Base-by-base conservation (phyloP, 352 stramenopile genomes). In the Phytophthora niederhauseri region DNA sequence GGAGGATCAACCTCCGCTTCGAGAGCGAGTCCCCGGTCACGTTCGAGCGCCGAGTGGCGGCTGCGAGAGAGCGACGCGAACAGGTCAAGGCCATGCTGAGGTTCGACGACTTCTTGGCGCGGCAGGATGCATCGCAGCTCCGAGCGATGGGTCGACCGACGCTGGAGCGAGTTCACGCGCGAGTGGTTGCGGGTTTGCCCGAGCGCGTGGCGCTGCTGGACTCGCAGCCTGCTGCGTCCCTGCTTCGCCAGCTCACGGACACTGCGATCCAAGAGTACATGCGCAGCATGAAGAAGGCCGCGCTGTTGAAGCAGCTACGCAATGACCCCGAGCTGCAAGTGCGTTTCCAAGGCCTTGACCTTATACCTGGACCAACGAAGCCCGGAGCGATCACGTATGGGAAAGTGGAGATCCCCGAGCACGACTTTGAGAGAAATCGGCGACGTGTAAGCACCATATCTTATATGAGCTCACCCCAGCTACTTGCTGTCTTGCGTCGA, bases 1-100 rank as follows among this genome's bases (percentile, higher is more conserved):
- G 83, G 15, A 78, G 94, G 57, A 96, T 98, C 77, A 98, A 98
- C 57, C 72, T 98, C 31, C 86, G 92, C 41, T 98, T 98, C 66
- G 89, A 95, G 41, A 88, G 62, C 14, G 89, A 98, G 74, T 74
- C 82, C 14, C 58, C 78, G 2, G 70, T 80, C 22, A 57, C 70
- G 19, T 98, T 97, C 68, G 78, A 97, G 59, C 57, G 70, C 24
- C 87, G 93, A 4, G 78, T 97, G 12, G 78, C 91, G 20, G 77
- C 81, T 0, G 94, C 94, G 0, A 57, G 85, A 45, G 61, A 64
- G 19, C 73, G 84, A 4, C 74, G 92, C 6, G 89, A 97, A 8
- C 75, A 85, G 7, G 82, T 89, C 6, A 98, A 98, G 66, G 85
- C 86, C 0, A 86, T 93, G 66, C 76, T 98, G 31, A 82, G 94